Evolutionary conservation across 345 rosid genomes (phyloP), one percentile per base, ranked within the genome.

Genomic region (Noccaea caerulescens): DNA sequence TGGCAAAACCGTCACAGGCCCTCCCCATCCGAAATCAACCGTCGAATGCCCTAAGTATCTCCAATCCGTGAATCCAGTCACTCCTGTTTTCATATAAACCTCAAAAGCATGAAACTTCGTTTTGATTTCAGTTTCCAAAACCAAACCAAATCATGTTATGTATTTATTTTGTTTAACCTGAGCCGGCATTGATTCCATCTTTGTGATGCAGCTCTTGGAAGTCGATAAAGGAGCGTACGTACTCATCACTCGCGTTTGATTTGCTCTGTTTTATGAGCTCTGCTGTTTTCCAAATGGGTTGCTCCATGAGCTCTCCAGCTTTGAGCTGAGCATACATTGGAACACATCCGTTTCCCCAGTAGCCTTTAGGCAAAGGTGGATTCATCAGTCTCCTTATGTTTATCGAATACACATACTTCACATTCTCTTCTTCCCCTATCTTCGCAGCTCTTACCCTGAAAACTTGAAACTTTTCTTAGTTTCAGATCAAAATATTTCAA

Each of bases 41-140:
- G 84, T 77, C 0, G 90, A 80, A 75, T 93, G 97, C 25, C 98
- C 97, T 27, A 93, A 68, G 71, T 93, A 87, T 71, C 97, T 77
- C 98, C 97, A 88, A 69, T 93, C 97, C 6, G 98, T 90, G 86
- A 90, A 88, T n/a, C 96, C 90, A 27, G 96, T 87, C 72, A 88
- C 91, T 63, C 82, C 81, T 76, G 67, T 56, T 47, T 20, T 39
- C 2, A 43, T 14, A 63, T 7, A 38, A 51, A 10, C 5, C 11
- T 8, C 6, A 54, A 46, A 54, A 27, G 16, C 56, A 41, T 45
- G 32, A 68, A 58, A 44, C 37, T 46, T 25, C 14, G 36, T 6
- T 34, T n/a, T 36, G 25, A 27, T n/a, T 5, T 20, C 23, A 2
- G 0, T 51, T 38, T 16, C 51, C 41, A 64, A 44, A 59, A 51